Evolutionary conservation across 768 basidiomycete species (phyloP).

Genomic region (Lactarius deliciosus): DNA sequence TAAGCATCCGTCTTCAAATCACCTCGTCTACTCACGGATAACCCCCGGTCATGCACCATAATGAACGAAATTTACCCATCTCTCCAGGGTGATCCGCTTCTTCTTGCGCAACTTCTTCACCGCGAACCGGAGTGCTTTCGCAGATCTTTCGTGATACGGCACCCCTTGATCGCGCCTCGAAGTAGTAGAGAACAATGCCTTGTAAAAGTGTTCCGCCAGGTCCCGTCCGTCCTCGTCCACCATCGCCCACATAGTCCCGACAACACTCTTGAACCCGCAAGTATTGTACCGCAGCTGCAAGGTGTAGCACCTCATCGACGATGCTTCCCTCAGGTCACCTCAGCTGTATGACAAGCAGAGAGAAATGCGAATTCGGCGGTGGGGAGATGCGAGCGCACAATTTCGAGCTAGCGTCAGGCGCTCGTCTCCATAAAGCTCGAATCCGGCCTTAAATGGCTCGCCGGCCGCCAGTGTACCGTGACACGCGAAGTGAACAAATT

Average conservation of each 20-base stretch:
- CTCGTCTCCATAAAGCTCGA: neutral
- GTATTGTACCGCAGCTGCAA: slow-evolving; percentile 22
- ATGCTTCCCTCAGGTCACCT: neutral
- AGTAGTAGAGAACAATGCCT: too few relatives aligned
- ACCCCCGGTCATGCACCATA: too few relatives aligned
- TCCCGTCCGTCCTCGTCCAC: neutral
- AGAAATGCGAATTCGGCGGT: slow-evolving; percentile 4
- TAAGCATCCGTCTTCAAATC: too few relatives aligned
- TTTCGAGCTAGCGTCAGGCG: neutral
- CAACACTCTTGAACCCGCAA: slow-evolving; percentile 11
- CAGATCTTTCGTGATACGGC: too few relatives aligned
- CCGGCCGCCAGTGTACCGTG: slow-evolving; percentile 5
- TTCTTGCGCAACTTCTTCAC: too few relatives aligned
- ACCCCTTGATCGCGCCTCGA: too few relatives aligned
- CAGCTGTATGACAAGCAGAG: neutral
- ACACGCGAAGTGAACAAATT: slow-evolving; percentile 11
- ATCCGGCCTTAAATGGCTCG: slow-evolving; percentile 3
- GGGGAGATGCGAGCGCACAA: too few relatives aligned
- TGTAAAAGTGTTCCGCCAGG: too few relatives aligned
- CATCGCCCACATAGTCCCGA: slow-evolving; percentile 11
- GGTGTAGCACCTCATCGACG: slow-evolving; percentile 18
- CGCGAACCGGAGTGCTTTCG: too few relatives aligned
- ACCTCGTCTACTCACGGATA: too few relatives aligned
- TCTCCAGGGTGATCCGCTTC: too few relatives aligned
- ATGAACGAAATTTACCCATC: too few relatives aligned